These are phyloP conservation scores for Scheffersomyces ergatensis DNA, from an alignment of 805 yeast genomes.

Conservation along the genomic window DNA sequence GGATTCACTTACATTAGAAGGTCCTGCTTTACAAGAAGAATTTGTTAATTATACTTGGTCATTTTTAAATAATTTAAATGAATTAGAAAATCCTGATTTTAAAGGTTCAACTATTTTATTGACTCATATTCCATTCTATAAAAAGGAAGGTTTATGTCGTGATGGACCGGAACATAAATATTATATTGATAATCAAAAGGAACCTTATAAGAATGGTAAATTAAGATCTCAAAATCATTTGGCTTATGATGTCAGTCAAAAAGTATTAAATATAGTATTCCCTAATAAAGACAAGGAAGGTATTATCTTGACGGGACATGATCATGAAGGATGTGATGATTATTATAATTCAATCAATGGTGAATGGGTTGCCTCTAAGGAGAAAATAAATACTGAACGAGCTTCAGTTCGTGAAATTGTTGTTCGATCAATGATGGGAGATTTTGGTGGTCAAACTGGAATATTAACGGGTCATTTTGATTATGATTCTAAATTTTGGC, in stretches of 20 bases:
- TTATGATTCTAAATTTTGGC: constrained; percentile 46
- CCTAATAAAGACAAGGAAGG: constrained; percentile 64
- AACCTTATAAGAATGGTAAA: constrained; percentile 67
- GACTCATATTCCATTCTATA: constrained; percentile 89
- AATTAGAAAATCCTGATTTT: constrained; percentile 46
- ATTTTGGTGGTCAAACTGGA: constrained; percentile 87
- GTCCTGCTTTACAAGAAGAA: constrained; percentile 79
- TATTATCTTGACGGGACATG: constrained; percentile 88
- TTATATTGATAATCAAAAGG: constrained; percentile 51
- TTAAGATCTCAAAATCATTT: constrained; percentile 86
- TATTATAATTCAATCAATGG: constrained; percentile 48
- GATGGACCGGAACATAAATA: constrained; percentile 72
- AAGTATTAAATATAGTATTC: constrained; percentile 70
- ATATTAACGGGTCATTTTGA: constrained; percentile 72
- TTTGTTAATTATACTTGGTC: constrained; percentile 68
- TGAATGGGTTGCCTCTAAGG: constrained; percentile 61
- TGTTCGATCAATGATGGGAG: constrained; percentile 95
- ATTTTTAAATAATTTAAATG: constrained; percentile 61
- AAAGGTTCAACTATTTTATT: constrained; percentile 78
- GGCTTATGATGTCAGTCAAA: constrained; percentile 60
- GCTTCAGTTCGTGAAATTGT: constrained; percentile 70
- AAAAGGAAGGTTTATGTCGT: constrained; percentile 74
- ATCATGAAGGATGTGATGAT: constrained; percentile 89
- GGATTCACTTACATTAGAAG: constrained; percentile 81
- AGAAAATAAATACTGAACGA: constrained; percentile 15